phyloP scores from a whole-genome alignment of 768 basidiomycete species.

The Sutorius australiensis region DNA sequence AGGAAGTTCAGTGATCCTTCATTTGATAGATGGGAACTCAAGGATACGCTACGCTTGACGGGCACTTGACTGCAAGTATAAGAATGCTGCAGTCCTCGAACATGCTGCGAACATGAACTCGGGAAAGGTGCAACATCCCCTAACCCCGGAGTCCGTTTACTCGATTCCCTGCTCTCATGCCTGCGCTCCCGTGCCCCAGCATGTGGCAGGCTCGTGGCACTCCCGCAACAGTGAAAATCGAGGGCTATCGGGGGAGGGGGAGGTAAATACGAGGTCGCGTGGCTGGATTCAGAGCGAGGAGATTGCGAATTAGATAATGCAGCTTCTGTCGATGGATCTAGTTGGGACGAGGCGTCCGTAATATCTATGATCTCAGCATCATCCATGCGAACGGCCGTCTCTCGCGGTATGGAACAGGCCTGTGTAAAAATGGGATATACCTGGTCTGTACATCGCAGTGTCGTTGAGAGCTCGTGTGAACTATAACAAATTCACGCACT shows the following conservation, averaged over 20 bases:
- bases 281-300: slow-evolving; percentile 8
- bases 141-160: neutral
- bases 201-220: slow-evolving; percentile 10
- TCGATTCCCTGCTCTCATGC: neutral
- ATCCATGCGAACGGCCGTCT: slow-evolving; percentile 12
- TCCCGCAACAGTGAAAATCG: neutral
- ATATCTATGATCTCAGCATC: slow-evolving; percentile 18
- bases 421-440: slow-evolving; percentile 28
- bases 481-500: slow-evolving; percentile 16
- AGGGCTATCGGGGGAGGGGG: neutral
- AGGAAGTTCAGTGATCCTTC: slow-evolving; percentile 20
- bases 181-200: neutral
- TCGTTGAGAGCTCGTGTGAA: neutral
- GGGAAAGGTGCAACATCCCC: slow-evolving; percentile 44
- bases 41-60: slow-evolving; percentile 5
- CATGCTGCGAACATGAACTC: slow-evolving; percentile 49
- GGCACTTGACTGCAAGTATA: slow-evolving; percentile 22
- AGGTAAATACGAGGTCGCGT: slow-evolving; percentile 6
- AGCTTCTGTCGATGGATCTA: slow-evolving; percentile 14
- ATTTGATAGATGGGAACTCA: slow-evolving; percentile 1
- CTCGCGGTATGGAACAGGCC: neutral
- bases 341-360: slow-evolving; percentile 15
- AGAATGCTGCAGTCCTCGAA: slow-evolving; percentile 53
- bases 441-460: slow-evolving; percentile 13
- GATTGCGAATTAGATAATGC: slow-evolving; percentile 7